Evolutionary conservation across 2,329 filamentous ascomycete species (phyloP), one percentile per base, ranked within the genome.

Genomic region (Didymella pinodella): DNA sequence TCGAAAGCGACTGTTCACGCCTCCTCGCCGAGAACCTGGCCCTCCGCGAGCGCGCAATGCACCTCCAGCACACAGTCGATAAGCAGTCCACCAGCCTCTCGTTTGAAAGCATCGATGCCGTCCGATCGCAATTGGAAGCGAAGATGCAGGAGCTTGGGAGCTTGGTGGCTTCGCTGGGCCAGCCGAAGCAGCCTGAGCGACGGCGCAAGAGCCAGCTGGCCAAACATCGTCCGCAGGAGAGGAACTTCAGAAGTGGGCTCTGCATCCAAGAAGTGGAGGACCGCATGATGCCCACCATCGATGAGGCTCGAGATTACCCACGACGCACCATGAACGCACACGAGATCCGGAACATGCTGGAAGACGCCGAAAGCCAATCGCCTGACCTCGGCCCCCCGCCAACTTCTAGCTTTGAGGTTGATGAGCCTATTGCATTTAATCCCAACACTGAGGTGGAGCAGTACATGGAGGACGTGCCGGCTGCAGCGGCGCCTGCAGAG

Each of bases 21-120:
- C 84, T 93, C 64, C 82, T 93, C 25, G 87, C 89, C n/a, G 90
- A 95, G 67, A 95, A 95, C 72, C 83, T 94, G 54, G 84, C 88
- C 53, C 83, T 95, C 14, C 86, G 88, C 50, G 84, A 90, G 61
- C 86, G 90, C 61, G 86, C 93, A 45, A 76, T 93, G 50, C 86
- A 86, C 49, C 81, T 93, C 2, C 86, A 92, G 69, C 86, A 85
- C 55, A 85, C 90, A 54, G 78, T 90, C 32, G 85, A 90, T 57
- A 83, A 87, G 64, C 86, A 85, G 54, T 82, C 83, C 47, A 79
- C 84, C 45, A 83, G 84, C 45, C 80, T 85, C 51, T 85, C 88
- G 29, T 85, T 87, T 57, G 86, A 90, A 60, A 86, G 89, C 73
- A 86, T 91, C 10, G 79, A 87, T 60, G 83, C 84, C n/a, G 86